Evolutionary conservation across 2,329 filamentous ascomycete genomes (phyloP), one percentile per base, ranked within the genome.

Genomic region (Penicillium sp.): DNA sequence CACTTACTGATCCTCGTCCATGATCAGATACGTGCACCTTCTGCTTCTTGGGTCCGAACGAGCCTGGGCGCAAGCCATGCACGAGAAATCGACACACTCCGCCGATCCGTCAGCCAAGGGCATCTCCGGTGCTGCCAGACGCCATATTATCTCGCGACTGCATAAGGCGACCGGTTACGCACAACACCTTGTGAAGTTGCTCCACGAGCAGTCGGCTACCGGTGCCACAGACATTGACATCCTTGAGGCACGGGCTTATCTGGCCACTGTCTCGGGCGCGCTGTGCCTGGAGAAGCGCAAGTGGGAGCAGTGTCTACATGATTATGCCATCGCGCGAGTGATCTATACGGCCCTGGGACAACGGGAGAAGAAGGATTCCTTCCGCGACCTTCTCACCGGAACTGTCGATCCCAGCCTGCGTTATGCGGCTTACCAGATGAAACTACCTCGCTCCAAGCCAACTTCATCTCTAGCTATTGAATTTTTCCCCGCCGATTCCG

Each of bases 21-120:
- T 52, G 43, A 49, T 38, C 69, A 96, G 92, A 77, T 91, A 88
- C 78, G 85, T 89, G 52, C 84, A 90, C 67, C 83, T 97, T n/a
- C 83, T 94, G 35, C 84, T 99, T 59, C 87, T 97, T 71, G 91
- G 88, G 42, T 88, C 93, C 62, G 95, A 99, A 80, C 87, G 95
- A 65, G 92, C 93, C 55, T 98, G 93, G 92, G 94, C 95, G 40
- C 89, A 97, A 76, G 94, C 93, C 60, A 96, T 98, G 93, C 88
- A 90, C 74, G 92, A 97, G 84, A 97, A 96, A 78, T 86, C 92
- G 4, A 82, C 87, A 22, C 92, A 96, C 74, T 86, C 91, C 42
- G 85, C 90, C 69, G 92, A 95, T 69, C 87, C 89, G 62, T 81
- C 83, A 40, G 80, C 83, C 55, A 91, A 92, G 76, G 89, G 88